Evolutionary conservation across 1,284 basidiomycete species (phyloP).

Genomic region (Cystobasidium slooffiae): DNA sequence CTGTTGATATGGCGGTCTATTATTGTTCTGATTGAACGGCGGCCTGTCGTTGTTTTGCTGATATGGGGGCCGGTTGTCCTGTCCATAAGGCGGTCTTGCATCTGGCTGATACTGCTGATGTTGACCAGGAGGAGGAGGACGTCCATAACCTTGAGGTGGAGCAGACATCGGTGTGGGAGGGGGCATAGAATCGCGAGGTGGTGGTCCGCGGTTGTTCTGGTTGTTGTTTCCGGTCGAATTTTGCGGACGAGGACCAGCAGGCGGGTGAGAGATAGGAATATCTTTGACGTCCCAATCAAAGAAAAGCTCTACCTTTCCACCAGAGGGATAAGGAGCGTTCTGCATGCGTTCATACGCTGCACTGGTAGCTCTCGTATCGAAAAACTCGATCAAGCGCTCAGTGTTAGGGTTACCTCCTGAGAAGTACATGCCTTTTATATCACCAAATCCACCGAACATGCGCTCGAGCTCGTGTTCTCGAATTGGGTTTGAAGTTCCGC

Average conservation of each 20-base stretch:
- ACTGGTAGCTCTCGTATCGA: slow-evolving; percentile 74
- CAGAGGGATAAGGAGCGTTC: slow-evolving; percentile 71
- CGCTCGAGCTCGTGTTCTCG: slow-evolving; percentile 80
- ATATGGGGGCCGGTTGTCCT: slow-evolving; percentile 23
- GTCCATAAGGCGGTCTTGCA: slow-evolving; percentile 9
- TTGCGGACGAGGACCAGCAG: slow-evolving; percentile 44
- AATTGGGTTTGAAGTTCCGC: slow-evolving; percentile 69
- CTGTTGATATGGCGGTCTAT: slow-evolving; percentile 13
- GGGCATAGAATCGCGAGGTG: slow-evolving; percentile 13
- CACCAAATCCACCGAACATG: slow-evolving; percentile 84
- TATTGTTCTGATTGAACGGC: slow-evolving; percentile 1
- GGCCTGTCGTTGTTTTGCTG: background rate
- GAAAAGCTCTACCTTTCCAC: slow-evolving; percentile 82
- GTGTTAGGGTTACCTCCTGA: slow-evolving; percentile 69
- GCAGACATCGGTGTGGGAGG: slow-evolving; percentile 22
- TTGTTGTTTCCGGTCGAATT: background rate
- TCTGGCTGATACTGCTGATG: slow-evolving; percentile 13
- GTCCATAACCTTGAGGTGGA: slow-evolving; percentile 11
- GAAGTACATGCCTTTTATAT: slow-evolving; percentile 74
- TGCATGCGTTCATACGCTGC: slow-evolving; percentile 79
- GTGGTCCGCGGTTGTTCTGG: background rate
- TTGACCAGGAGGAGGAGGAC: background rate
- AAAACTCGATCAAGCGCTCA: slow-evolving; percentile 83
- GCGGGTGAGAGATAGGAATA: slow-evolving; percentile 48
- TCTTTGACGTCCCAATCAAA: slow-evolving; percentile 80